Base-by-base conservation (phyloP, 129 eudicot species). In the Arctium lappa region DNA sequence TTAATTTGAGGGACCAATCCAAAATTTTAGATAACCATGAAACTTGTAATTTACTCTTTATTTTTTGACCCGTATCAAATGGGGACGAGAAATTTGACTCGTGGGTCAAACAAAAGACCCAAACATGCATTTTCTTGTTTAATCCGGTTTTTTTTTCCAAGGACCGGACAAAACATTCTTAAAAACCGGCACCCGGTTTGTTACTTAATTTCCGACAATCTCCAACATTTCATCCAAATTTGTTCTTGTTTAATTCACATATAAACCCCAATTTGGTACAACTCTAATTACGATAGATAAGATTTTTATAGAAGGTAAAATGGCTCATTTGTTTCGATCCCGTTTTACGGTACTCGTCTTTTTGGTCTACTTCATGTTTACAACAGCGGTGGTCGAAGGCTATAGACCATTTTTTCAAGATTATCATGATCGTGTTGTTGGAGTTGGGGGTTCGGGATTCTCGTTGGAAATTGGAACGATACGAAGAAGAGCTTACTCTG, bases 401-500 rank as follows among this genome's bases (percentile, higher is more conserved):
- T 36, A 60, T n/a, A 81, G 88, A 80, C 79, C 79, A 27, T 56
- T 70, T 76, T 72, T 56, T 18, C 62, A 3, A 12, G 84, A 79
- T 34, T 76, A 29, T 44, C 80, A 10, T 44, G 15, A 46, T 79
- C 72, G 13, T 32, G 7, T 32, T 37, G 31, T 10, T 40, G 39
- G 71, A 72, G 83, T n/a, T 1, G 36, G 44, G 37, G 79, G 34
- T 71, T 30, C 79, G 6, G 79, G 68, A 69, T n/a, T 30, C 11
- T 60, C 79, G 2, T 39, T 66, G 8, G 79, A 13, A 62, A 78
- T 7, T 40, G 29, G 72, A 0, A 71, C 65, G 13, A 77, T 82
- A 30, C 83, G 89, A 22, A 79, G 90, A 84, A 79, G 77, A 78
- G 84, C 86, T 40, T 84, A 81, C 72, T 87, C 90, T 31, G 90